Base-by-base conservation (phyloP, 768 basidiomycete species). In the Boletus edulis region DNA sequence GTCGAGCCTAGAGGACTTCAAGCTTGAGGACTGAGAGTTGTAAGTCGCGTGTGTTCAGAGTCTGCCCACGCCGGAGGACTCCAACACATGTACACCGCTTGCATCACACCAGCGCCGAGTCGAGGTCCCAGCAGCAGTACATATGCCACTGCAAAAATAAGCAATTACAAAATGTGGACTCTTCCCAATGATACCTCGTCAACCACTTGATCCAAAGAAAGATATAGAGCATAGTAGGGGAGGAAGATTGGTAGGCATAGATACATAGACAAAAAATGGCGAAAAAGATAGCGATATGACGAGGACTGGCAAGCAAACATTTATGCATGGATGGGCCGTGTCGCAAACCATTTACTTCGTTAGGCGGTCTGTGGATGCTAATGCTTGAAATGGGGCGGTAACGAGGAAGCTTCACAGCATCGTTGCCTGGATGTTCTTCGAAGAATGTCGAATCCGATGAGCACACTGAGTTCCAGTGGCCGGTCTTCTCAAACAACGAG, bases 301-400 rank as follows among this genome's bases (percentile, higher is more conserved):
- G 2, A 49, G 22, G 11, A n/a, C 14, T 0, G 3, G 43, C 27
- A 34, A 3, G 13, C 24, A 18, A 24, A 17, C 24, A 20, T 44
- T 58, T 49, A 74, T 39, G 52, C 65, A 46, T 67, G 65, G 27
- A 70, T 54, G 13, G 70, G 63, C 40, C 57, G 62, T 42, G 44
- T 58, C 79, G 70, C 24, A 78, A 67, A 15, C 69, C 70, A 55
- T 76, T 73, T 17, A 68, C 87, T 27, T 91, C 89, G 57, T 76
- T 78, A 43, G 71, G 69, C 0, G 84, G 79, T 54, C 81, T 82
- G 40, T 82, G 79, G 18, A 80, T 71, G 62, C 87, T 91, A 49
- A 84, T 62, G 35, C 84, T 73, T 0, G 89, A 90, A 29, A 88
- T 60, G 0, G 87, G 87, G 15, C 87, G 76, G 72, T 83, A 86